Conservation (phyloP, 441 rosid species). For the Manihot esculenta region DNA sequence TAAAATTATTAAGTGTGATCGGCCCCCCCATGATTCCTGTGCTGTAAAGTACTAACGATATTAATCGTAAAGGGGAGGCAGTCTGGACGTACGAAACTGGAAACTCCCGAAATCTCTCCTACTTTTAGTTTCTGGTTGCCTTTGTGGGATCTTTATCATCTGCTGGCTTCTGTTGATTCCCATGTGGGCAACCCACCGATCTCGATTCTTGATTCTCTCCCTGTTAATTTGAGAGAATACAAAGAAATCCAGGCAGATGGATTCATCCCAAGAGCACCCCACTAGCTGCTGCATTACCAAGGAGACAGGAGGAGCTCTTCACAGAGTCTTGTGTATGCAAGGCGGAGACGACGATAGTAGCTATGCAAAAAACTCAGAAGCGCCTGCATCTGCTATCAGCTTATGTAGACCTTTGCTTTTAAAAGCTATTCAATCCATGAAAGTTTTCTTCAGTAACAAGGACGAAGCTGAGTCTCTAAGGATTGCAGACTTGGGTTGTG, state of each 20-base stretch:
- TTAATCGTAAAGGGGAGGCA: not conserved
- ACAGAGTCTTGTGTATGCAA: not conserved
- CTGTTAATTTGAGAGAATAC: no score
- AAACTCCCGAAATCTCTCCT: not conserved
- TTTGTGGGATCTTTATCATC: not conserved
- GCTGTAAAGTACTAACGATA: not conserved
- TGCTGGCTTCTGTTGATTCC: not conserved
- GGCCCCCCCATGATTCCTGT: not conserved
- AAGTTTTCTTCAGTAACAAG: not conserved
- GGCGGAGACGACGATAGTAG: not conserved
- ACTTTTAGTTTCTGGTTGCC: not conserved
- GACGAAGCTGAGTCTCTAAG: not conserved
- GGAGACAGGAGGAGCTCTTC: not conserved
- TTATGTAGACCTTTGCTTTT: not conserved
- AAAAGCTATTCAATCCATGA: not conserved
- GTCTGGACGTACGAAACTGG: not conserved
- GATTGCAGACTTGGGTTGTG: not conserved
- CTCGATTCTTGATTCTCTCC: no score
- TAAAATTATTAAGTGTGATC: not conserved
- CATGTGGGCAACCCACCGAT: not conserved
- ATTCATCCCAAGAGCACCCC: not conserved
- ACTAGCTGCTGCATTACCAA: not conserved
- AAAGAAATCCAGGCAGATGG: not conserved
- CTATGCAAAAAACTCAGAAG: slow-evolving; percentile 1
- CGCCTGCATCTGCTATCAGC: not conserved